Evolutionary conservation across 176 grass and related monocot species (phyloP), one percentile per base, ranked within the genome.

Genomic region (Avena sativa): DNA sequence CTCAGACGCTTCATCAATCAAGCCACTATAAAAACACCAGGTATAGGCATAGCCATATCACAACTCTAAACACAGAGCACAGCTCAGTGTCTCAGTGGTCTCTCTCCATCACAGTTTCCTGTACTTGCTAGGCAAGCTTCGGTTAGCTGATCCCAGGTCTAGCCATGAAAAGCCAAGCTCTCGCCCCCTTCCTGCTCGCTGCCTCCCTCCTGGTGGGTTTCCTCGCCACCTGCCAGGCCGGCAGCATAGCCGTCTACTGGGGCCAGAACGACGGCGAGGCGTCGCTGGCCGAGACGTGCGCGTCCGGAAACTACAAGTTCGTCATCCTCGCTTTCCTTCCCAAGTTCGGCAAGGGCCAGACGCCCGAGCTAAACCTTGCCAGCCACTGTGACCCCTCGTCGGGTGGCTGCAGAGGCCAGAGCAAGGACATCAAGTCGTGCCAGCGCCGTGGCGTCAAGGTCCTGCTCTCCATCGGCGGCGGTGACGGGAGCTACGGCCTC

Each of bases 341-440:
- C 80, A 69, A 89, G 78, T 93, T 91, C 78, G 92, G 94, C 84
- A 92, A 93, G 62, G 94, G 92, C 15, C 89, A 93, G 78, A 92
- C 86, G 2, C 94, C 94, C 8, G 19, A 20, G 79, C 25, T 96
- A 50, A 85, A 96, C 88, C 75, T 96, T 1, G 79, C 87, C 7
- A 75, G 92, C 79, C 94, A 96, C 83, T 96, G 94, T 62, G 86
- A 92, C 75, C 85, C 94, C 23, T 68, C 74, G 32, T 86, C 89
- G 0, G 77, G 84, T 19, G 85, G 85, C 8, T 96, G 94, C 81
- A 84, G 79, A 30, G 26, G 21, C 12, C 72, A 92, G 26, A 91
- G 87, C 75, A 44, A 82, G 32, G 94, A 93, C 83, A 90, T 96
- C 36, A 15, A 20, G 0, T 53, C 91, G 21, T 96, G 94, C 80